A percentile compares a stretch with the other conserved stretches of the same genome.
These are phyloP conservation scores for Nadsonia starkeyi-henricii DNA, from an alignment of 1,139 yeast genomes.

Conservation along the genomic window DNA sequence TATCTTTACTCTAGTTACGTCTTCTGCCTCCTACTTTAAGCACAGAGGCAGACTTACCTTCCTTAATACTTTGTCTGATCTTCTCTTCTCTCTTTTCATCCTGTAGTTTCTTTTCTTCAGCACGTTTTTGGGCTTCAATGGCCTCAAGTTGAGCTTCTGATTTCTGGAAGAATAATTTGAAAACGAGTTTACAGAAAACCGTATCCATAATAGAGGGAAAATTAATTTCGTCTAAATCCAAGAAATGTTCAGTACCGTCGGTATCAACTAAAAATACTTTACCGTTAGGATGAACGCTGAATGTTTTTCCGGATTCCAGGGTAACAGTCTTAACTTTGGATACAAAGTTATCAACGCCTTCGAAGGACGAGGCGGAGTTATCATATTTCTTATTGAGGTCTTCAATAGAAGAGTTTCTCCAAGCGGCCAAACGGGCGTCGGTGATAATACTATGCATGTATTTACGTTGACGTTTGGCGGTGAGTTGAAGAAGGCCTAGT, in stretches of 20 bases:
- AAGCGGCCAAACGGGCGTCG: constrained; percentile 32
- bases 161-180: constrained; percentile 17
- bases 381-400: constrained; percentile 3
- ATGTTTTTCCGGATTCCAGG: constrained; percentile 4
- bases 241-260: constrained; percentile 38
- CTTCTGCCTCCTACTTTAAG: constrained; percentile 17
- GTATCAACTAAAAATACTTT: constrained; percentile 50
- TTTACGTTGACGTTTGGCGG: constrained; percentile 44
- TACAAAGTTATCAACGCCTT: constrained; percentile 4
- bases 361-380: constrained; percentile 4
- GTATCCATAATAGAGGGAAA: constrained; percentile 44
- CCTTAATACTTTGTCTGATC: not conserved
- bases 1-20: constrained; percentile 12
- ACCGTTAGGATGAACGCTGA: constrained; percentile 27
- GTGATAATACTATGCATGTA: constrained; percentile 29
- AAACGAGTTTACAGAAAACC: constrained; percentile 33
- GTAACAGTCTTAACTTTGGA: constrained; percentile 4
- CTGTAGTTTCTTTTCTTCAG: constrained; percentile 3
- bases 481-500: constrained; percentile 30
- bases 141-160: constrained; percentile 1
- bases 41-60: constrained; percentile 15
- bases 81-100: constrained; percentile 9
- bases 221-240: constrained; percentile 24
- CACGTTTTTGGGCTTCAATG: constrained; percentile 2
- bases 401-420: constrained; percentile 20